These are phyloP conservation scores for Aotearoamyces nothofagi DNA, from an alignment of 2,329 filamentous ascomycete species.

Conservation along the genomic window DNA sequence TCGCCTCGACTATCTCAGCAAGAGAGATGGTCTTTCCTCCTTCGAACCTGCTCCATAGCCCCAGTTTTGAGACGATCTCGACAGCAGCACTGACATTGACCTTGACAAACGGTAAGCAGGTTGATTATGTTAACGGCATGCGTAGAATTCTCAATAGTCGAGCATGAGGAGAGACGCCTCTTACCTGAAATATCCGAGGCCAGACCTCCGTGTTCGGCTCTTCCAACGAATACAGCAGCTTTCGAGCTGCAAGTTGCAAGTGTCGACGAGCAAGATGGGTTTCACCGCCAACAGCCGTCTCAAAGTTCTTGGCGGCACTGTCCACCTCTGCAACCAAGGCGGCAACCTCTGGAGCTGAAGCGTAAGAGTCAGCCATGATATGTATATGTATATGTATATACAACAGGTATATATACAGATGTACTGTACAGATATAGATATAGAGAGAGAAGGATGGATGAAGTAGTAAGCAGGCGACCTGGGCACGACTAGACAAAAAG, in stretches of 20 bases:
- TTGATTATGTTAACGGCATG: no score
- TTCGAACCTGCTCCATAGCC: constrained; percentile 10
- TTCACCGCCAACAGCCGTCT: constrained; percentile 5
- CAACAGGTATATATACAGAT: no score
- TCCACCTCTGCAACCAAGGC: constrained; percentile 8
- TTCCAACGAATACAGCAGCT: constrained; percentile 11
- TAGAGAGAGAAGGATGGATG: no score
- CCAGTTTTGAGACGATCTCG: constrained; percentile 9
- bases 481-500: no score
- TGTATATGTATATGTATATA: no score
- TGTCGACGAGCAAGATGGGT: constrained; percentile 8
- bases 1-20: constrained; percentile 8
- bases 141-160: no score
- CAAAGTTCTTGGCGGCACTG: constrained; percentile 7
- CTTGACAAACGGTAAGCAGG: no score
- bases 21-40: constrained; percentile 8
- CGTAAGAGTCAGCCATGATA: constrained; percentile 9
- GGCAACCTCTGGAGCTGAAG: constrained; percentile 5
- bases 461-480: no score
- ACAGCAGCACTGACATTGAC: constrained; percentile 11
- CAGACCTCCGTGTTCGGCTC: constrained; percentile 13
- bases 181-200: constrained; percentile 11
- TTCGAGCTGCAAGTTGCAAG: constrained; percentile 10
- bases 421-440: no score
- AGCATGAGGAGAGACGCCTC: neutral